Base-by-base conservation (phyloP, 202 grass and related monocot genomes). In the Zoysia matrella region DNA sequence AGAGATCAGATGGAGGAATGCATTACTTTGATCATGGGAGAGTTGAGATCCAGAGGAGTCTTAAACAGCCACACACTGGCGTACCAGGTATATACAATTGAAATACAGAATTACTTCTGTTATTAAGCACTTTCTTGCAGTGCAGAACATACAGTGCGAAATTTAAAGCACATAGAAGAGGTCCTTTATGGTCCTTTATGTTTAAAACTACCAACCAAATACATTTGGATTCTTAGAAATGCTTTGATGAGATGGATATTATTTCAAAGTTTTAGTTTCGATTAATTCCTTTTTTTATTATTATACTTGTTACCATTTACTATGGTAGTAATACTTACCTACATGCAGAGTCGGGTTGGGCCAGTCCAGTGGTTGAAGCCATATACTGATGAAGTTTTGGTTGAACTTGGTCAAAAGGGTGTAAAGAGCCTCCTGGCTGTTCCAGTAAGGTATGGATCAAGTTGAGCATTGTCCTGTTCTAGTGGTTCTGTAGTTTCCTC, bases 1-100 rank as follows among this genome's bases (percentile, higher is more conserved):
- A 90, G 85, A 84, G 96, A 90, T 92, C 96, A 99, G 82, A 99
- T 96, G 93, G 96, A 99, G 67, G 96, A 99, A 18, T 99, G 96
- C 57, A 90, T 99, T 51, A 50, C 82, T 92, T 88, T 99, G 83
- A 99, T 99, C 70, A 94, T 96, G 89, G 71, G 71, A 77, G 93
- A 96, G 75, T 82, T 99, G 56, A 99, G 65, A 90, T 89, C 85
- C 13, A 92, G 93, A 92, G 96, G 96, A 82, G 87, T 91, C 66
- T 58, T 82, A 70, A 99, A 99, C 65, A 70, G 68, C 36, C 96
- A 99, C 60, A 95, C 91, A 65, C 76, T 99, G 58, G 96, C 93
- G 48, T 99, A 96, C 79, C 96, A 99, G 96, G 96, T 96, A 83
- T 52, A 60, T 15, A 15, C 11, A 50, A 52, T 41, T 69, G 15